Base-by-base conservation (phyloP, 805 yeast genomes). In the Ogataea saltuana region DNA sequence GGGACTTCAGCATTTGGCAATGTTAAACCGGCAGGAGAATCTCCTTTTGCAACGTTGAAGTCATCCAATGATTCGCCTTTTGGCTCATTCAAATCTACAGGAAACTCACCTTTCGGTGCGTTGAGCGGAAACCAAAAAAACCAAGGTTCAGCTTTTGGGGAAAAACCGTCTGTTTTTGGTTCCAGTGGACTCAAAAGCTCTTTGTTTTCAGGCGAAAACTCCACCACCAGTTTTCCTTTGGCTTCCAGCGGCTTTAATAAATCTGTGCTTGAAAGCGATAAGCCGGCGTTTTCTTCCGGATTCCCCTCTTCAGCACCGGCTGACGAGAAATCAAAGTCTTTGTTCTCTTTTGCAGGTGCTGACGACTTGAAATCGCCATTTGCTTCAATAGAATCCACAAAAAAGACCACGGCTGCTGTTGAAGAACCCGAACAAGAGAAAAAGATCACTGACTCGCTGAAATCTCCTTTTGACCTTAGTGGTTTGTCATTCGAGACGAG, bases 1-100 rank as follows among this genome's bases (percentile, higher is more conserved):
- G 26, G 20, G 18, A 12, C 13, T 3, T 33, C 38, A 13, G 38
- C 23, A 4, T 33, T 33, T 25, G 38, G 38, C n/a, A 33, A 33
- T 12, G 17, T 33, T 16, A n/a, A n/a, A n/a, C n/a, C n/a, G n/a
- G 15, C 18, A 12, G 39, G 39, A 5, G 25, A 20, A 10, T 37
- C 41, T 7, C 28, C 41, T 16, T 37, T 37, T 21, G 28, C 21
- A n/a, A 27, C 32, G 4, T 3, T 37, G 19, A 30, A 30, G 8
- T 32, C 15, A 17, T n/a, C n/a, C 17, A 32, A 32, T 9, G n/a
- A 7, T 4, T 19, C 35, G 3, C 16, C 25, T 12, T 21, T 34
- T 13, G 38, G 38, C 16, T 22, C 20, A 13, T 32, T 32, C 22
- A 19, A 19, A 13, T 29, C 32, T 29, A 6, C 28, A 6, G 32